These are phyloP conservation scores for Paramecium primaurelia DNA, from an alignment of 73 alveolate species.

Conservation along the genomic window DNA sequence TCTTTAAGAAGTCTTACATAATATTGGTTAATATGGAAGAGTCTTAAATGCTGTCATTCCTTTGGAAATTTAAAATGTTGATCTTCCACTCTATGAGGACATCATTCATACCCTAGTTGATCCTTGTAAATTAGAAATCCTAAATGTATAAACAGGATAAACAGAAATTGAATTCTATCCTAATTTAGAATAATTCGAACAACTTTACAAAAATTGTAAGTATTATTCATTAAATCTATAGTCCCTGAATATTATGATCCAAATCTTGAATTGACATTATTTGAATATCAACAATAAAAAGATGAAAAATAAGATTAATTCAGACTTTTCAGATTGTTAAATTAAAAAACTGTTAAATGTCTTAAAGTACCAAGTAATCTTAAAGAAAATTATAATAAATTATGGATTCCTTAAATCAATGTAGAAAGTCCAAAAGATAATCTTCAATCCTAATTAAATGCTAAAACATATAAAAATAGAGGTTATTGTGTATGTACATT, in stretches of 20 bases:
- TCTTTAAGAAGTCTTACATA: conserved; percentile 1
- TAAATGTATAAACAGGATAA: conserved; percentile 1
- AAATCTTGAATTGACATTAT: background rate
- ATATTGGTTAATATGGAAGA: conserved; percentile 29
- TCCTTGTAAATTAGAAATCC: conserved; percentile 5
- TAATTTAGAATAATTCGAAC: background rate
- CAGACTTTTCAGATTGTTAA: background rate
- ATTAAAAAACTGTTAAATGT: conserved; percentile 11
- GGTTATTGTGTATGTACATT: conserved; percentile 38
- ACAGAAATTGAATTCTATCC: conserved; percentile 21
- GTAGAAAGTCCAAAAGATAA: background rate
- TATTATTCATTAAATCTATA: background rate
- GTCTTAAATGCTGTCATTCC: conserved; percentile 43
- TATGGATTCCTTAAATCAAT: background rate
- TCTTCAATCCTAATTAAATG: background rate
- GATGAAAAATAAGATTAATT: background rate
- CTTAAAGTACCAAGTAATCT: background rate
- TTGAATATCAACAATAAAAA: background rate
- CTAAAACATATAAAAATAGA: conserved; percentile 27
- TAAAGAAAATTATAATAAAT: background rate
- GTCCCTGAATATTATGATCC: conserved; percentile 21
- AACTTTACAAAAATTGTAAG: background rate
- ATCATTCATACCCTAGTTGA: background rate
- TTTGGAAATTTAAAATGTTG: background rate
- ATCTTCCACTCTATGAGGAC: background rate